Percentiles rank a stretch among this genome's conserved stretches.
Evolutionary conservation across 2,329 filamentous ascomycete species (phyloP).

Genomic region (Mycosphaerella sp.): DNA sequence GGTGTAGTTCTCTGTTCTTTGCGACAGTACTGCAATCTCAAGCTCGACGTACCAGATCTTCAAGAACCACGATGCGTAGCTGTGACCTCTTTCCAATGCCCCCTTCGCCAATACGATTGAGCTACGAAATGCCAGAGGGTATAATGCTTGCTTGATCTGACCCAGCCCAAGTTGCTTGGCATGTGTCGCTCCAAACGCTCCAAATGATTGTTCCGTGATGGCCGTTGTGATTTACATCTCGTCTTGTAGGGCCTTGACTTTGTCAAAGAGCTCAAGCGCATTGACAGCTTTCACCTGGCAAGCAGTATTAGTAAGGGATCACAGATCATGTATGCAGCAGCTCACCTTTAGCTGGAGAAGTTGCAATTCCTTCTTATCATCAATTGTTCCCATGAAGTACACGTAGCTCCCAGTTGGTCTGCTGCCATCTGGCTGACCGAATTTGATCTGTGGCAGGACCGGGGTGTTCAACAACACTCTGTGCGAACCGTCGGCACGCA

Average conservation of each 20-base stretch:
- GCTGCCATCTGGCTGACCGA: conserved; percentile 57
- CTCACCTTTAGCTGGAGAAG: conserved; percentile 53
- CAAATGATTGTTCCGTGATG: neutral
- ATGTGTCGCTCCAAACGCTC: neutral
- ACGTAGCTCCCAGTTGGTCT: conserved; percentile 67
- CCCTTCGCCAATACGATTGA: neutral
- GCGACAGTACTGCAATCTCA: neutral
- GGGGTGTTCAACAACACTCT: conserved; percentile 81
- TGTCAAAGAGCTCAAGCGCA: conserved; percentile 44
- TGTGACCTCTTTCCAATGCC: neutral
- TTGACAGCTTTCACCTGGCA: conserved; percentile 40
- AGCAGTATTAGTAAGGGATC: conserved; percentile 10
- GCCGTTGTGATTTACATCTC: conserved; percentile 31
- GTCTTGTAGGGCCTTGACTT: conserved; percentile 39
- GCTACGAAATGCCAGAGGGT: neutral
- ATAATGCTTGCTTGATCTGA: neutral
- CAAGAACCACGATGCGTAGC: neutral
- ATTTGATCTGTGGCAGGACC: conserved; percentile 70
- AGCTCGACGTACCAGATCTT: neutral
- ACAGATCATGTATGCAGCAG: conserved; percentile 14
- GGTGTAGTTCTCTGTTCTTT: neutral
- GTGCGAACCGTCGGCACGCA: conserved; percentile 85
- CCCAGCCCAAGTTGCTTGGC: neutral
- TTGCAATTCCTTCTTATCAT: conserved; percentile 46
- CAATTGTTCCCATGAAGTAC: conserved; percentile 55